Base-by-base conservation (phyloP, 306 rosid species). In the Prunus mira region DNA sequence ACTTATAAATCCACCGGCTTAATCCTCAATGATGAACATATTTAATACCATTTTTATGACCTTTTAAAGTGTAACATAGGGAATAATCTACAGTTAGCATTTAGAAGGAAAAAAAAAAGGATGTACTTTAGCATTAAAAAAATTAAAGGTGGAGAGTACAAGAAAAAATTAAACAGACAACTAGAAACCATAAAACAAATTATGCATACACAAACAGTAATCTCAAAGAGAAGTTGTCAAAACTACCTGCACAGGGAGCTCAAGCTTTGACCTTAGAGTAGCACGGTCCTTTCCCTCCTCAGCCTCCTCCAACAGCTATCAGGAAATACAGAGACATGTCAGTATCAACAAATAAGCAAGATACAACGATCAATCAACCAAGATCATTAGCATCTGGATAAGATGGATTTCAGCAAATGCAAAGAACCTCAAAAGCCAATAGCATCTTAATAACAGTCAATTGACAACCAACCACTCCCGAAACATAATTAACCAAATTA, bases 161-260 rank as follows among this genome's bases (percentile, higher is more conserved):
- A 32, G 19, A 64, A 25, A 69, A 75, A 77, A 60, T 57, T 73
- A 74, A 60, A 65, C 9, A 52, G 45, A 46, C 56, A 65, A 75
- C 67, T 54, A 56, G 32, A 81, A 71, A 83, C 30, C 43, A 67
- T 51, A 51, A 49, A 30, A 71, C 47, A 64, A 67, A 68, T 38
- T 68, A 69, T 18, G 20, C 10, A 68, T 69, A 74, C 28, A 57
- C 64, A 30, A 50, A 60, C n/a, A 17, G 61, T 19, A 34, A 60
- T 60, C 15, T 51, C 32, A 71, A 80, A 74, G 30, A 67, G 17
- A 72, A 82, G 66, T 70, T 74, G 61, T 76, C 74, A 34, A 80
- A 84, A 66, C 80, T 71, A 96, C 99, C 99, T 96, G 99, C 83
- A 96, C 99, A 27, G 99, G 99, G 62, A 96, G 96, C 83, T 96